Evolutionary conservation across 176 grass and related monocot species (phyloP), one percentile per base, ranked within the genome.

Genomic region (Alloteropsis semialata): DNA sequence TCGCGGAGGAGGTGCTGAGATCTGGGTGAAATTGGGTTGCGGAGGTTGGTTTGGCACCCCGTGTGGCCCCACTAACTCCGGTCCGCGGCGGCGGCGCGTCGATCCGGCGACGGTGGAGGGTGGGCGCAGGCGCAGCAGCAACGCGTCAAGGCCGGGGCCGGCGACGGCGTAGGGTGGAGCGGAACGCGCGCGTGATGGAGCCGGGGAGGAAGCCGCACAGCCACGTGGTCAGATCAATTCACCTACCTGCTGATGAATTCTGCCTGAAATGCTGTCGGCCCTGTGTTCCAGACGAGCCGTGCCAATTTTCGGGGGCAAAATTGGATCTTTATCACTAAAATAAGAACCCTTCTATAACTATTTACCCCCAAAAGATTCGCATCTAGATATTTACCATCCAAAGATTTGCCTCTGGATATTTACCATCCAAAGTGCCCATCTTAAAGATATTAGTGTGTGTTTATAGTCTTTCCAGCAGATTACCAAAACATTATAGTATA

Each of bases 1-100:
- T 37, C 19, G 61, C 21, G n/a, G 50, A 63, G 38, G 30, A 55
- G 34, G 18, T 16, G 45, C 67, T 58, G 69, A 81, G 84, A 87
- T 87, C 84, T 87, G 69, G 58, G 25, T 8, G 33, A 14, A 38
- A 48, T 56, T 34, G 32, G n/a, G 44, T 17, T 14, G 6, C 24
- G 10, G 67, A 71, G 69, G 43, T 48, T 49, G 25, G 69, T 43
- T 49, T 15, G 22, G 39, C n/a, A 13, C n/a, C 18, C 21, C 51
- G 51, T 10, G 51, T 58, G n/a, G 55, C 54, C 24, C 22, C n/a
- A 12, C 54, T 56, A 55, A 21, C 19, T 55, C n/a, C 21, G 21
- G 51, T 8, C 51, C n/a, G 51, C 51, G n/a, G 51, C 51, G 51
- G 51, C 51, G 21, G 51, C 51, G 21, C 8, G 19, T 55, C 51